Evolutionary conservation across 2,329 filamentous ascomycete species (phyloP).

Genomic region (Didymella sp.): DNA sequence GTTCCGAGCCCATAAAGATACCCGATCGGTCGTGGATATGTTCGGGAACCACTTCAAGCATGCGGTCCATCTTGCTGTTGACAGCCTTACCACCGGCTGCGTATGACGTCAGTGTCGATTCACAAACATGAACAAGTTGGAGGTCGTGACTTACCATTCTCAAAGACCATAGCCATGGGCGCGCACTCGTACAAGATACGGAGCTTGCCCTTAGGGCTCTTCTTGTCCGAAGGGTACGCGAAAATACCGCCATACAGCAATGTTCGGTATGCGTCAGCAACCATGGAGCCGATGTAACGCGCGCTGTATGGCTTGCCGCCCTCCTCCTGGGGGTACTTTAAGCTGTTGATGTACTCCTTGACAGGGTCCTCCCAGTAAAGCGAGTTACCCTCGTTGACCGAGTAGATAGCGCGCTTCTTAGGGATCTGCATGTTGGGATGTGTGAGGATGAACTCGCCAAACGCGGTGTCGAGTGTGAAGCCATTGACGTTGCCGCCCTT

Average conservation of each 20-base stretch:
- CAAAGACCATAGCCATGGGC: constrained; percentile 98
- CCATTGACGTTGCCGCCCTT: constrained; percentile 90
- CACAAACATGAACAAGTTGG: too few species aligned
- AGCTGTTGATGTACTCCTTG: constrained; percentile 84
- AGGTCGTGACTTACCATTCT: constrained; percentile 76
- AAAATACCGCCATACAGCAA: constrained; percentile 96
- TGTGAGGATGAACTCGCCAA: constrained; percentile 98
- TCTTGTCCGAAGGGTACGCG: constrained; percentile 96
- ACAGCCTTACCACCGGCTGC: constrained; percentile 89
- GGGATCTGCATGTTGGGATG: constrained; percentile 95
- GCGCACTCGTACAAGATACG: constrained; percentile 98
- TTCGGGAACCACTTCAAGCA: constrained; percentile 88
- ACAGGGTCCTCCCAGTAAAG: constrained; percentile 93
- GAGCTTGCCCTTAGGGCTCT: constrained; percentile 97
- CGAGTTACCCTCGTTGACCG: constrained; percentile 97
- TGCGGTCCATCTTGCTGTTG: constrained; percentile 87
- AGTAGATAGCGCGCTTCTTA: constrained; percentile 84
- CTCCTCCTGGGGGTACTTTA: constrained; percentile 78
- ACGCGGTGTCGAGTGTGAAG: constrained; percentile 94
- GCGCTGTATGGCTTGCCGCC: constrained; percentile 90
- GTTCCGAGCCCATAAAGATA: constrained; percentile 93
- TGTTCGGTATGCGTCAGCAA: constrained; percentile 96
- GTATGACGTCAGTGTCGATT: constrained; percentile 23
- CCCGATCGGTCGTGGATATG: constrained; percentile 94
- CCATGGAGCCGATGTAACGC: constrained; percentile 97